phyloP scores from a whole-genome alignment of 805 yeast genomes.

The Cyberlindnera americana region DNA sequence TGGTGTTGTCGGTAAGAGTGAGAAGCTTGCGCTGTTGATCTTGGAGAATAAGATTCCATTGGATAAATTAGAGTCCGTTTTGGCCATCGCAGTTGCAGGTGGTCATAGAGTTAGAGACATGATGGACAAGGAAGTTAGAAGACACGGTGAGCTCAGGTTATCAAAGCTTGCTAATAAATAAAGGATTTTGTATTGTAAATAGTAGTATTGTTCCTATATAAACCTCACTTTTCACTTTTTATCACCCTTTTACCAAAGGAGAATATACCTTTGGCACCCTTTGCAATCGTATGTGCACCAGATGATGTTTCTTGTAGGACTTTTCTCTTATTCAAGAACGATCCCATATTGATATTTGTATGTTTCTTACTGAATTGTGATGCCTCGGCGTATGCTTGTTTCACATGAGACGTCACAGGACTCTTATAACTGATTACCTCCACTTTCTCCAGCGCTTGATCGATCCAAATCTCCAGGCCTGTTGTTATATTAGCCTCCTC shows the following conservation, averaged over 20 bases:
- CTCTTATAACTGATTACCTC: conserved; percentile 28
- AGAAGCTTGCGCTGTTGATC: conserved; percentile 70
- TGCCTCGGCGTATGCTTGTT: conserved; percentile 65
- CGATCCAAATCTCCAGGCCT: conserved; percentile 57
- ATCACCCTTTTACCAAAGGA: conserved; percentile 53
- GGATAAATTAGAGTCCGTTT: conserved; percentile 69
- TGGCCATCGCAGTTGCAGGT: conserved; percentile 85
- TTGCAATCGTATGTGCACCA: conserved; percentile 46
- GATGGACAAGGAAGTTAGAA: conserved; percentile 83
- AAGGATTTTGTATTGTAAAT: neutral
- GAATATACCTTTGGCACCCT: conserved; percentile 54
- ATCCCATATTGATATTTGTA: conserved; percentile 38
- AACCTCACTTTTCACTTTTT: conserved; percentile 25
- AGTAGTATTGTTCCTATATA: neutral
- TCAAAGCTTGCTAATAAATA: conserved; percentile 34
- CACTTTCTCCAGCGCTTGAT: conserved; percentile 31
- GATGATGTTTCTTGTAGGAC: conserved; percentile 50
- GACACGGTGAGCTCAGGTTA: conserved; percentile 61
- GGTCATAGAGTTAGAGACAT: conserved; percentile 75
- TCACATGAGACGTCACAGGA: conserved; percentile 40
- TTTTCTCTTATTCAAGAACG: conserved; percentile 47
- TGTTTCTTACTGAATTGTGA: conserved; percentile 27
- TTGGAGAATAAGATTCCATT: conserved; percentile 83
- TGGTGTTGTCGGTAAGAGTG: conserved; percentile 80
- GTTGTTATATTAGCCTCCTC: conserved; percentile 46